Conservation (phyloP, 2,329 filamentous ascomycete species). For the Eurotiales sp. region DNA sequence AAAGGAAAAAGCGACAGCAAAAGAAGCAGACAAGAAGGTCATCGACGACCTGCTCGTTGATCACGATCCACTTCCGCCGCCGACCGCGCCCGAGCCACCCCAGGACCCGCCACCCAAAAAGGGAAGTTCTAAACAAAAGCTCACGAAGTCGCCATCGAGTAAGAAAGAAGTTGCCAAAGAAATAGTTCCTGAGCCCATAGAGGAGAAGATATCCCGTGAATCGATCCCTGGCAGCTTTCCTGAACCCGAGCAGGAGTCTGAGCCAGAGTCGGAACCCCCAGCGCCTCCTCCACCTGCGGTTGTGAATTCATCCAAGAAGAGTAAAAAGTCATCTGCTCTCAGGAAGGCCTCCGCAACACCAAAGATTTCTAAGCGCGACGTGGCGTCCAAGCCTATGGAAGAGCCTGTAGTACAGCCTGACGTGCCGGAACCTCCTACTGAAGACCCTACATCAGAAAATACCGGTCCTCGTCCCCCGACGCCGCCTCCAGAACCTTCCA, state of each 20-base stretch:
- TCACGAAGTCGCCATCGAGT: conserved; percentile 27
- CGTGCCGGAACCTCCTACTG: conserved; percentile 19
- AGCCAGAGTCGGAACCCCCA: conserved; percentile 37
- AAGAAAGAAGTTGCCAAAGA: conserved; percentile 40
- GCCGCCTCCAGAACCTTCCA: conserved; percentile 53
- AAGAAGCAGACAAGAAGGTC: conserved; percentile 34
- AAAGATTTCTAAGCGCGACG: conserved; percentile 18
- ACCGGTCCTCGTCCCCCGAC: conserved; percentile 35
- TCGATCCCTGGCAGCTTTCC: conserved; percentile 56
- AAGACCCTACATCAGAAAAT: conserved; percentile 18
- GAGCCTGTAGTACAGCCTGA: conserved; percentile 15
- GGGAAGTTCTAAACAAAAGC: conserved; percentile 21
- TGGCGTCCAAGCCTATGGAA: conserved; percentile 19
- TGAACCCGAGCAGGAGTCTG: conserved; percentile 34
- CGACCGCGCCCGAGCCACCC: conserved; percentile 33
- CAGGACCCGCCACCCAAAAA: conserved; percentile 17
- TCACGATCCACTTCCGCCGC: conserved; percentile 26
- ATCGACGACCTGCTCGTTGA: conserved; percentile 27
- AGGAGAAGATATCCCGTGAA: conserved; percentile 26
- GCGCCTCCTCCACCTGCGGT: conserved; percentile 25
- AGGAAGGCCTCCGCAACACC: conserved; percentile 20
- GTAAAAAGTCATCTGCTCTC: conserved; percentile 23
- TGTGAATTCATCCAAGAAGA: conserved; percentile 39
- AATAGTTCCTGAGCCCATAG: conserved; percentile 19
- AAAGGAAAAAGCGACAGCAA: conserved; percentile 34